Evolutionary conservation across 495 filamentous ascomycete genomes (phyloP).

Genomic region (Talaromyces liani): DNA sequence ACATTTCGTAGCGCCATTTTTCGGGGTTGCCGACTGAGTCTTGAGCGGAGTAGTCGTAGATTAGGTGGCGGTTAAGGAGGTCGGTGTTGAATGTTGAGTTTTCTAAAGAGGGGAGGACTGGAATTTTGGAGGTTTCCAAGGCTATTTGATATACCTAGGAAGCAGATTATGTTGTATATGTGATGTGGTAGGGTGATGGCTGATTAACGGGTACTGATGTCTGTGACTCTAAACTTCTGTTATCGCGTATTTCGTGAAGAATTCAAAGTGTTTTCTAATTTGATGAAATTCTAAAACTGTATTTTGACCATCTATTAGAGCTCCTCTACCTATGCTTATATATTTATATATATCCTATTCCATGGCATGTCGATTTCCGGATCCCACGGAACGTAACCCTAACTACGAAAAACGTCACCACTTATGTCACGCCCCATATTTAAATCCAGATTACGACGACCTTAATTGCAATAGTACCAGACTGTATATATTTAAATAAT

Average conservation of each 20-base stretch:
- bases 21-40: conserved; percentile 23
- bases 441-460: neutral
- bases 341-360: neutral
- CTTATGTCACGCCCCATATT: neutral
- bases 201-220: too few relatives aligned
- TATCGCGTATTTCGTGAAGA: too few relatives aligned
- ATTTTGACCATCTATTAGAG: too few relatives aligned
- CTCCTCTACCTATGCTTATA: neutral
- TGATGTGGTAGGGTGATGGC: too few relatives aligned
- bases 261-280: too few relatives aligned
- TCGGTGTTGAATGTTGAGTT: neutral
- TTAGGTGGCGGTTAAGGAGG: conserved; percentile 20
- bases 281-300: too few relatives aligned
- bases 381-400: neutral
- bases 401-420: neutral
- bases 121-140: neutral
- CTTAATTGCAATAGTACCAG: too few relatives aligned
- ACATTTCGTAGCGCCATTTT: conserved; percentile 40
- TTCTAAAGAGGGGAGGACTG: neutral
- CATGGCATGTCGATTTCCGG: neutral
- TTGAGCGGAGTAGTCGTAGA: conserved; percentile 32
- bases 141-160: too few relatives aligned
- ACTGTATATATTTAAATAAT: too few relatives aligned
- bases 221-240: too few relatives aligned
- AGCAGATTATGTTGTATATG: too few relatives aligned